Conservation (phyloP, 768 basidiomycete species). For the Gloeopeniophorella convolvens region DNA sequence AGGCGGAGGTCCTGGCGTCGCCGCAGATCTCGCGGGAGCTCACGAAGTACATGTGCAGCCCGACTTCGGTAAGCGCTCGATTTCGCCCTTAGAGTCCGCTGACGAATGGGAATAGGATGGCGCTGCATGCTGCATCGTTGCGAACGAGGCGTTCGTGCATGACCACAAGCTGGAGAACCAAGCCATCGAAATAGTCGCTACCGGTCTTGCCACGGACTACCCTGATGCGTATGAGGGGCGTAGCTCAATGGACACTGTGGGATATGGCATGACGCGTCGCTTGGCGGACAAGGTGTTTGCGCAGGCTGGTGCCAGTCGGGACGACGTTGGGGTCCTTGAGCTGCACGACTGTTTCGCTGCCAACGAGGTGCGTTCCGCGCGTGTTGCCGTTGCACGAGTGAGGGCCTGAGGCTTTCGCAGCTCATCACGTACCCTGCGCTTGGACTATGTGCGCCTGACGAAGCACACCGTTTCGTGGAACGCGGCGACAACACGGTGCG, state of each 20-base stretch:
- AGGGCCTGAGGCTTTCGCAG: constrained; percentile 30
- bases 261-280: constrained; percentile 67
- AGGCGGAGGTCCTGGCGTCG: constrained; percentile 60
- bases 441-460: constrained; percentile 57
- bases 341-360: constrained; percentile 83
- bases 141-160: constrained; percentile 73
- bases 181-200: constrained; percentile 74
- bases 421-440: constrained; percentile 79
- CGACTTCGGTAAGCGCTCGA: constrained; percentile 52
- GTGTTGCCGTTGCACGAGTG: background rate
- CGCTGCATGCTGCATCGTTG: constrained; percentile 70
- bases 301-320: constrained; percentile 60
- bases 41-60: constrained; percentile 84
- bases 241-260: constrained; percentile 78
- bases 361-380: constrained; percentile 51
- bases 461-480: constrained; percentile 71
- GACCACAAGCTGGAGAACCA: constrained; percentile 72
- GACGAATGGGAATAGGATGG: constrained; percentile 44
- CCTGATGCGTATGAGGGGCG: constrained; percentile 55
- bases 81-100: background rate
- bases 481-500: constrained; percentile 72
- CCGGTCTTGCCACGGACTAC: constrained; percentile 60
- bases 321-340: constrained; percentile 79
- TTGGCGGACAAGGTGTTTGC: constrained; percentile 64
- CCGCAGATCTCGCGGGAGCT: constrained; percentile 65